These are phyloP conservation scores for Paramecium caudatum DNA, from an alignment of 73 alveolate species.

Conservation along the genomic window DNA sequence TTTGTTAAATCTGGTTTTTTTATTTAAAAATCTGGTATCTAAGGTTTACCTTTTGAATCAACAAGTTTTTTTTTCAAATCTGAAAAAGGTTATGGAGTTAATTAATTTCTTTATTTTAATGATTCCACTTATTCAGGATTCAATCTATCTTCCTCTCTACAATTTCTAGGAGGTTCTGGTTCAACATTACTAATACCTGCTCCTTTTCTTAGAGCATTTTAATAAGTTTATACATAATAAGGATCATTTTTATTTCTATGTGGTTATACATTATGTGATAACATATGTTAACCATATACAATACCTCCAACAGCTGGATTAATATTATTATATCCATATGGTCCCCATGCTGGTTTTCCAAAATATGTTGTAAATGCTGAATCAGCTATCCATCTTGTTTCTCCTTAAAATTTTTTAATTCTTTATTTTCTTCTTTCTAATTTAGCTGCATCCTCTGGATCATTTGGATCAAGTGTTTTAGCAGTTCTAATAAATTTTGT, in stretches of 20 bases:
- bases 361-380: constrained; percentile 95
- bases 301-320: constrained; percentile 97
- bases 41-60: neutral
- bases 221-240: constrained; percentile 88
- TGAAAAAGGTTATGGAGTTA: constrained; percentile 54
- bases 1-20: constrained; percentile 74
- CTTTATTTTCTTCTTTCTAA: constrained; percentile 77
- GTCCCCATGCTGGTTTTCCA: constrained; percentile 98
- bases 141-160: constrained; percentile 86
- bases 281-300: constrained; percentile 96
- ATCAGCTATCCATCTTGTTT: constrained; percentile 98
- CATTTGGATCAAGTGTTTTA: constrained; percentile 67
- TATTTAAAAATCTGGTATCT: constrained; percentile 65
- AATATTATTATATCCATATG: constrained; percentile 95
- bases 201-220: constrained; percentile 90
- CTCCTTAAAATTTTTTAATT: constrained; percentile 86
- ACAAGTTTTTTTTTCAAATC: neutral
- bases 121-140: constrained; percentile 80
- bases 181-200: constrained; percentile 79
- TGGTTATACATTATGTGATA: constrained; percentile 95
- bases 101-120: constrained; percentile 56
- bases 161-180: constrained; percentile 90
- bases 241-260: constrained; percentile 95
- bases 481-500: constrained; percentile 60
- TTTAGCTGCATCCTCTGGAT: constrained; percentile 68